A percentile compares a stretch with the other conserved stretches of the same genome.
These are phyloP conservation scores for Glutinoglossum americanum DNA, from an alignment of 495 filamentous ascomycete species.

Conservation along the genomic window DNA sequence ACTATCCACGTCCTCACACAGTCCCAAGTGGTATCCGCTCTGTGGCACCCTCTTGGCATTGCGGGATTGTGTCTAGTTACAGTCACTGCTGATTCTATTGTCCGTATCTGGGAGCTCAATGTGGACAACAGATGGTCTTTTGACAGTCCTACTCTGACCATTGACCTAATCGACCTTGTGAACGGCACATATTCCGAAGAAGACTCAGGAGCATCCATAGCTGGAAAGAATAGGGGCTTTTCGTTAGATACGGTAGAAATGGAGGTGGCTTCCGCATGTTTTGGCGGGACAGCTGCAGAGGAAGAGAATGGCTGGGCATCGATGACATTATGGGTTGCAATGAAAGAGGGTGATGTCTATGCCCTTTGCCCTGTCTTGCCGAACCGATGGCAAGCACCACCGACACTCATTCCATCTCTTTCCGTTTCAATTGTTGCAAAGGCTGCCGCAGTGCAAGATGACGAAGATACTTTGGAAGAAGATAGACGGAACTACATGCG, in stretches of 20 bases:
- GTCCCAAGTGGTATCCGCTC: slow-evolving; percentile 46
- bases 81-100: slow-evolving; percentile 61
- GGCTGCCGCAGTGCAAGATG: slow-evolving; percentile 34
- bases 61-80: slow-evolving; percentile 55
- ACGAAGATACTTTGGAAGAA: slow-evolving; percentile 28
- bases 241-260: slow-evolving; percentile 70
- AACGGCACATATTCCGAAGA: slow-evolving; percentile 56
- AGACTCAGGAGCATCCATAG: slow-evolving; percentile 47
- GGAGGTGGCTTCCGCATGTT: slow-evolving; percentile 70
- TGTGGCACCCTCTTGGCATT: slow-evolving; percentile 77
- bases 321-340: slow-evolving; percentile 84
- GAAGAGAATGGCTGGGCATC: slow-evolving; percentile 63
- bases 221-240: slow-evolving; percentile 54
- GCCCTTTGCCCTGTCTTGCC: slow-evolving; percentile 77
- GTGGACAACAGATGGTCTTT: slow-evolving; percentile 63
- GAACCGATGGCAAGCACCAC: slow-evolving; percentile 56
- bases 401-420: slow-evolving; percentile 51
- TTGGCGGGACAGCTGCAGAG: slow-evolving; percentile 40
- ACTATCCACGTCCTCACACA: slow-evolving; percentile 73
- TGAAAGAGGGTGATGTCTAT: slow-evolving; percentile 73
- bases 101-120: slow-evolving; percentile 74
- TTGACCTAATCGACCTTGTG: slow-evolving; percentile 64
- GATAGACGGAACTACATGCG: slow-evolving; percentile 39
- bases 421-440: slow-evolving; percentile 53
- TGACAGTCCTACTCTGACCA: slow-evolving; percentile 52